These are phyloP conservation scores for Beauveria sp. DNA, from an alignment of 2,329 filamentous ascomycete genomes.

Conservation along the genomic window DNA sequence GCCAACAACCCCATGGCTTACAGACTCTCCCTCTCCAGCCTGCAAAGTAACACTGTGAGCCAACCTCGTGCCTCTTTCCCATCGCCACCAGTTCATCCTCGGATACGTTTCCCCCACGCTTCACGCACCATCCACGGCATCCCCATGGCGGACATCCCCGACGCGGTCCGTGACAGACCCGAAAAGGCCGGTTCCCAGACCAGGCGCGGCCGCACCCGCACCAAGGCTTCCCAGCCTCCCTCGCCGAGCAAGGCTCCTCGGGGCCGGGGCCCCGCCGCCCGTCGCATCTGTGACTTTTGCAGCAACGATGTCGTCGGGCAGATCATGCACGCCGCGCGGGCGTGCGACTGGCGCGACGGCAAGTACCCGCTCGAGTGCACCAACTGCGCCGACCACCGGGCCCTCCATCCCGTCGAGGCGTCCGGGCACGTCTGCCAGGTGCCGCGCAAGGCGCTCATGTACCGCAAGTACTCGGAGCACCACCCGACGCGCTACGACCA, in stretches of 20 bases:
- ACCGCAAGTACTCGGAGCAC: conserved; percentile 13
- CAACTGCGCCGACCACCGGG: conserved; percentile 20
- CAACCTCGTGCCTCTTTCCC: background rate
- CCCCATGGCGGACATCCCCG: background rate
- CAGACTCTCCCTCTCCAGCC: background rate
- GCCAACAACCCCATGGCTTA: background rate
- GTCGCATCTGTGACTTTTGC: conserved; percentile 15
- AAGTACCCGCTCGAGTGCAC: conserved; percentile 17
- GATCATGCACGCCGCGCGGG: background rate
- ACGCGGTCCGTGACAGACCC: background rate
- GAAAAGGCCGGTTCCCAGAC: background rate
- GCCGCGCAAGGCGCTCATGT: background rate
- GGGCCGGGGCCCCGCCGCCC: background rate
- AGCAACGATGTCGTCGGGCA: background rate
- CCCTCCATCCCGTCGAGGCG: background rate
- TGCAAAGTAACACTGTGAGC: background rate
- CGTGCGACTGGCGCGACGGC: conserved; percentile 14
- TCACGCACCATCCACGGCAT: background rate
- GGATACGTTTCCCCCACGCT: too few species aligned
- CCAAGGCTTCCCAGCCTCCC: background rate
- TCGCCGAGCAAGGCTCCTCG: background rate
- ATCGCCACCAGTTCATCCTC: too few species aligned
- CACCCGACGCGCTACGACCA: conserved; percentile 12
- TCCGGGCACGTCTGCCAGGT: conserved; percentile 13
- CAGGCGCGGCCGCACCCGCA: background rate